Base-by-base conservation (phyloP, 352 stramenopile genomes). In the Globisporangium abappressorium region DNA sequence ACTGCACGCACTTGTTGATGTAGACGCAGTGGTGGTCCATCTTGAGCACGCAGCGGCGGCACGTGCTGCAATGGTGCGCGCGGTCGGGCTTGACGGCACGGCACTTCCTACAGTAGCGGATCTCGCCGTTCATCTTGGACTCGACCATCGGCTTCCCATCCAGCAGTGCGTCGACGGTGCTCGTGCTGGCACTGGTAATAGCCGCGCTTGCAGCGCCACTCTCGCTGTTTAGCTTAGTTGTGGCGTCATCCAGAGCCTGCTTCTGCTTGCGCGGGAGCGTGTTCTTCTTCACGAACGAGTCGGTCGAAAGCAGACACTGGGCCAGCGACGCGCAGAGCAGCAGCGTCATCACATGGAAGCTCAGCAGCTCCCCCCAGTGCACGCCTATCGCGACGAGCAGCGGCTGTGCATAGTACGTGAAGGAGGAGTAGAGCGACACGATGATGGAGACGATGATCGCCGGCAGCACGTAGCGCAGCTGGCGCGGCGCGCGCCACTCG, bases 21-120 rank as follows among this genome's bases (percentile, higher is more conserved):
- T 91, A 96, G 62, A 94, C 74, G 73, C 88, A 96, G 68, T 96
- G 88, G 70, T 96, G 88, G 67, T 96, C 88, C 88, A 96, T 94
- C 73, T 94, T 94, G 69, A 91, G 77, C 65, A 96, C 81, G 55
- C 88, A 96, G 33, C 81, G 79, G 53, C 72, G 62, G 56, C 88
- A 96, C 14, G 85, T 80, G 57, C 82, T 92, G 73, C 88, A 96
- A 64, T 96, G 88, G 69, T 96, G 88, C 56, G 85, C 87, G 55
- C 88, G 85, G 70, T 94, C 86, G 3, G 85, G 76, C 69, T 96
- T 96, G 30, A 82, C 70, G 1, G 81, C 74, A 46, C 88, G 78
- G 72, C 88, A 96, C 64, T 92, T 92, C 14, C 85, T 84, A 61
- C 88, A 94, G 49, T 79, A 87, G 43, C 88, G 86, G 8, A 80